These are phyloP conservation scores for Colletotrichum phormii DNA, from an alignment of 2,329 filamentous ascomycete genomes.

Conservation along the genomic window DNA sequence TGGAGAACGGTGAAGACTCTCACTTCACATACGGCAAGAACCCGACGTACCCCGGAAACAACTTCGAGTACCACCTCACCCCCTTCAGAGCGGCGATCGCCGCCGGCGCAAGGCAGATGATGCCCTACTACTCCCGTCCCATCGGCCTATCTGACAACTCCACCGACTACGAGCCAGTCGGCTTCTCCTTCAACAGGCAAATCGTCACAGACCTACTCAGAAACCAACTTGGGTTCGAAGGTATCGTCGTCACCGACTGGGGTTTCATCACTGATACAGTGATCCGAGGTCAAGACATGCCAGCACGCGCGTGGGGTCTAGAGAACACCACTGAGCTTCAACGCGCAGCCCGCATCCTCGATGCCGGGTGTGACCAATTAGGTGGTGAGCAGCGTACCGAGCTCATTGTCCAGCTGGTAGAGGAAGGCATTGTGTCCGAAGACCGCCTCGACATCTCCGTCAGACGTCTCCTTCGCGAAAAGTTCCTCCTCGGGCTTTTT, in stretches of 20 bases:
- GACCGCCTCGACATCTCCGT: conserved; percentile 58
- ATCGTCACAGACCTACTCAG: conserved; percentile 62
- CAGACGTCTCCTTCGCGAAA: conserved; percentile 58
- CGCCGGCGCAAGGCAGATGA: conserved; percentile 62
- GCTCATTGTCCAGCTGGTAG: conserved; percentile 59
- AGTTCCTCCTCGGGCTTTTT: conserved; percentile 63
- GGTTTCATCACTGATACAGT: conserved; percentile 59
- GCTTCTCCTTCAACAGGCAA: conserved; percentile 62
- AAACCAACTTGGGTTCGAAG: conserved; percentile 59
- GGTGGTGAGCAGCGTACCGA: conserved; percentile 62
- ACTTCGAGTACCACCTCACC: conserved; percentile 61
- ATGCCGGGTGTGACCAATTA: conserved; percentile 64
- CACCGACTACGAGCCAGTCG: conserved; percentile 58
- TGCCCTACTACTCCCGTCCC: conserved; percentile 63
- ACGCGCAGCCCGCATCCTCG: conserved; percentile 55
- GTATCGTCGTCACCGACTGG: conserved; percentile 66
- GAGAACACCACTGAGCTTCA: conserved; percentile 57
- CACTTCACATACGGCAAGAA: conserved; percentile 66
- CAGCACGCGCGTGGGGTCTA: conserved; percentile 62
- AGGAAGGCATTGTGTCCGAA: conserved; percentile 53
- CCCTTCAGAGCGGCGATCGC: conserved; percentile 63
- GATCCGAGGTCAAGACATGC: conserved; percentile 57
- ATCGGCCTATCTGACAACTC: conserved; percentile 44
- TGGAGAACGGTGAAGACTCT: conserved; percentile 62
- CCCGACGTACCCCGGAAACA: conserved; percentile 60